phyloP scores from a whole-genome alignment of 345 rosid genomes.

The Brassica napus region Da-Ae NC_063444.1:9173001-9173500 shows the following conservation, averaged over 20 bases:
- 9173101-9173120: constrained; percentile 35
- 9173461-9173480: constrained; percentile 23
- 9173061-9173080: constrained; percentile 30
- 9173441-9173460: not conserved
- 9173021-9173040: constrained; percentile 3
- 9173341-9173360: constrained; percentile 38
- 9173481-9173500: constrained; percentile 38
- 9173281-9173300: constrained; percentile 31
- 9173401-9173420: constrained; percentile 13
- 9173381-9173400: constrained; percentile 6
- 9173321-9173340: constrained; percentile 39
- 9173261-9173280: not conserved
- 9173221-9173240: not conserved
- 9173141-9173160: constrained; percentile 37
- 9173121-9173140: constrained; percentile 37
- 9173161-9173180: constrained; percentile 41
- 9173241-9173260: not conserved
- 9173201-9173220: constrained; percentile 11
- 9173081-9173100: constrained; percentile 30
- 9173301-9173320: constrained; percentile 44
- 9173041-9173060: not conserved
- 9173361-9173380: constrained; percentile 29
- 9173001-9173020: not conserved
- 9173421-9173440: constrained; percentile 26
- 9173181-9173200: constrained; percentile 39